Conservation (phyloP, 768 basidiomycete species). For the Calvatia gigantea region DNA sequence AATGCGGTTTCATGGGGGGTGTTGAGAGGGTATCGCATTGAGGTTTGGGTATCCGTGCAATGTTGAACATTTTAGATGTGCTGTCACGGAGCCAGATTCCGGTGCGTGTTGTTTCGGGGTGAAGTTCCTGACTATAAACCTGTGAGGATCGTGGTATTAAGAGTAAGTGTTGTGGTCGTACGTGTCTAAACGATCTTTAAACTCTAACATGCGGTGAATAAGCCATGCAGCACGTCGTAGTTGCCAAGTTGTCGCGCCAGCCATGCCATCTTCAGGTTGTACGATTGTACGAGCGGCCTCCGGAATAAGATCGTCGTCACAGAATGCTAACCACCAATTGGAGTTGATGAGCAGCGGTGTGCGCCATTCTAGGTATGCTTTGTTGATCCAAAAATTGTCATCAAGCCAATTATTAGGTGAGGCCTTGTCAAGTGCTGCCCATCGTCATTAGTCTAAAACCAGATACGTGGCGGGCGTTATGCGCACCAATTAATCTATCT, state of each 20-base stretch:
- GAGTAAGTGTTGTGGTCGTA: constrained; percentile 30
- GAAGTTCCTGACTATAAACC: constrained; percentile 55
- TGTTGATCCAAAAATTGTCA: constrained; percentile 88
- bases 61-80: constrained; percentile 67
- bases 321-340: constrained; percentile 94
- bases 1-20: constrained; percentile 33
- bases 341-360: constrained; percentile 84
- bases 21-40: constrained; percentile 63
- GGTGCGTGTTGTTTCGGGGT: constrained; percentile 69
- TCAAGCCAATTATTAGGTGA: constrained; percentile 94
- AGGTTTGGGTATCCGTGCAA: constrained; percentile 67
- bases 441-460: constrained; percentile 18
- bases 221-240: constrained; percentile 83
- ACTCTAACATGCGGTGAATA: constrained; percentile 64
- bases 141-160: not conserved
- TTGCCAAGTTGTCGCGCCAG: constrained; percentile 75
- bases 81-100: constrained; percentile 64
- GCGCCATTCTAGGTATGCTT: constrained; percentile 86
- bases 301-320: constrained; percentile 68
- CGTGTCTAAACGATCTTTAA: constrained; percentile 64
- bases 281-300: constrained; percentile 23
- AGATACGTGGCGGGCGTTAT: constrained; percentile 5
- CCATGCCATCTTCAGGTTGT: constrained; percentile 9
- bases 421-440: constrained; percentile 68
- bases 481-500: constrained; percentile 68